These are phyloP conservation scores for Thuidium tamariscinum DNA, from an alignment of 225 moss, liverwort and hornwort species.

Conservation along the genomic window DNA sequence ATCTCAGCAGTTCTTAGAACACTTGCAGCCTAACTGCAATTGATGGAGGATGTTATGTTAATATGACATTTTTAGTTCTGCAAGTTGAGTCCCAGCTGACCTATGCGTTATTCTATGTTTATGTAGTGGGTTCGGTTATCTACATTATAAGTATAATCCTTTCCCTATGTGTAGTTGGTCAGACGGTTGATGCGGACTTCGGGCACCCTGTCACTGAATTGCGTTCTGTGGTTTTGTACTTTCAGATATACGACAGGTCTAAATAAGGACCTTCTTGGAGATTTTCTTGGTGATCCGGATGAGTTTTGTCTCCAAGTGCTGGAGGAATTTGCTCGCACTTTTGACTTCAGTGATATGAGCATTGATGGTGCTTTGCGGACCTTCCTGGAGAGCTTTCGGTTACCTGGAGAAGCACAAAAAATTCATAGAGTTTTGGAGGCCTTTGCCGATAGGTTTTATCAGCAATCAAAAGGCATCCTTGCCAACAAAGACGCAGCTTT, in stretches of 20 bases:
- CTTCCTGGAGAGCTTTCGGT: constrained; percentile 86
- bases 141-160: neutral
- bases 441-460: constrained; percentile 83
- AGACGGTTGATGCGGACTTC: neutral
- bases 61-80: neutral
- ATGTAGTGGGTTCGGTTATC: neutral
- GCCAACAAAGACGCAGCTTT: constrained; percentile 95
- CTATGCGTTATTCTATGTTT: neutral
- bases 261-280: constrained; percentile 85
- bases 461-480: constrained; percentile 75
- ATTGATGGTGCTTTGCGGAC: constrained; percentile 90
- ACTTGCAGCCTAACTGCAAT: constrained; percentile 2
- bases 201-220: neutral
- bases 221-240: neutral
- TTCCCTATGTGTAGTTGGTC: neutral
- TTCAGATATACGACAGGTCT: constrained; percentile 91
- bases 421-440: constrained; percentile 95
- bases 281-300: constrained; percentile 95
- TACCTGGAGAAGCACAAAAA: constrained; percentile 97
- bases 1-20: neutral
- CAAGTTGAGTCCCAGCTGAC: constrained; percentile 14
- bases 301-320: constrained; percentile 88
- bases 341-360: constrained; percentile 90
- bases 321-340: constrained; percentile 82
- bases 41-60: neutral